Conservation (phyloP, 2,329 filamentous ascomycete species). For the Xylariaceae sp. region DNA sequence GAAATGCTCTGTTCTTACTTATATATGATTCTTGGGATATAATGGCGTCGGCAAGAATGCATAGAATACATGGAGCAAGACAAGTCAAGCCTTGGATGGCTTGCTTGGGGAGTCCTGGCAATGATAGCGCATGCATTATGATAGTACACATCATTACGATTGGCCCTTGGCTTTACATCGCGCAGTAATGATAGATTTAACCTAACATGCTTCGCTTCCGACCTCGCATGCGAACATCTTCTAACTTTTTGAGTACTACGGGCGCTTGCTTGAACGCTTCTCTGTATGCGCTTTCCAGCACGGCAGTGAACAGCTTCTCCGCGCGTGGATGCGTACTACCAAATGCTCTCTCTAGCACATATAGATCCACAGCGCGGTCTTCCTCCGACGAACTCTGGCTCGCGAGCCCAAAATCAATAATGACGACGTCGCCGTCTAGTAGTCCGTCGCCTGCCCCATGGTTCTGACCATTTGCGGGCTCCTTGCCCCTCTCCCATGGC, state of each 20-base stretch:
- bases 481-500: constrained; percentile 42
- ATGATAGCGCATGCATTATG: constrained; percentile 14
- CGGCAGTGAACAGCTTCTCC: constrained; percentile 74
- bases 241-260: constrained; percentile 78
- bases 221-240: constrained; percentile 92
- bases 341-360: constrained; percentile 94
- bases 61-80: constrained; percentile 23
- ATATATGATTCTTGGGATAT: constrained; percentile 11
- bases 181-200: constrained; percentile 46
- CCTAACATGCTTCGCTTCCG: constrained; percentile 98
- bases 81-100: constrained; percentile 2
- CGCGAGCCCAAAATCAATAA: constrained; percentile 95
- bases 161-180: constrained; percentile 3
- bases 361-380: constrained; percentile 93
- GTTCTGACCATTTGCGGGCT: constrained; percentile 17
- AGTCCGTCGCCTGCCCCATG: constrained; percentile 32
- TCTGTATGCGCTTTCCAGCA: constrained; percentile 74
- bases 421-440: constrained; percentile 76
- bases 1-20: too few relatives aligned
- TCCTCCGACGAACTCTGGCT: constrained; percentile 83
- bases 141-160: constrained; percentile 12
- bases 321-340: constrained; percentile 91
- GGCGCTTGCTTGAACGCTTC: constrained; percentile 76
- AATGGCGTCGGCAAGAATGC: constrained; percentile 19
- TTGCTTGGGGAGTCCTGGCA: constrained; percentile 1